Conservation (phyloP, 75 land plant genomes). For the Larix kaempferi region DNA sequence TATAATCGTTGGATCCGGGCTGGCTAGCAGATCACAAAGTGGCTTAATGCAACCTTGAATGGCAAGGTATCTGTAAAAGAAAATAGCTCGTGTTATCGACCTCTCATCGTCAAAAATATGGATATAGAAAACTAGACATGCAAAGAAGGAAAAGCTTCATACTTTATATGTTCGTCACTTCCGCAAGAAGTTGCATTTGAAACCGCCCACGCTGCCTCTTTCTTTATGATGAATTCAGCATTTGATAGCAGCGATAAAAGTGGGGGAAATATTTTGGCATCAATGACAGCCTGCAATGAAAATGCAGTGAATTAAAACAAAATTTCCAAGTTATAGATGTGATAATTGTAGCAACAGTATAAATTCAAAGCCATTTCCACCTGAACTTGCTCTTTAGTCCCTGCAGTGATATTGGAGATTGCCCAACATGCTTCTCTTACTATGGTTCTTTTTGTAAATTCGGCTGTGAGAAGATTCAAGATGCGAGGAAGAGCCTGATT, state of each 20-base stretch:
- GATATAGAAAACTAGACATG: neutral
- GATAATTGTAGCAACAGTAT: too few relatives aligned
- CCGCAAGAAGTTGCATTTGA: constrained; percentile 93
- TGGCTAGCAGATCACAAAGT: constrained; percentile 73
- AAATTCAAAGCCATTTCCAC: too few relatives aligned
- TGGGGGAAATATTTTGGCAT: constrained; percentile 70
- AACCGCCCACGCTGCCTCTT: constrained; percentile 92
- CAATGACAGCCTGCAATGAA: constrained; percentile 67
- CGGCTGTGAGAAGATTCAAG: too few relatives aligned
- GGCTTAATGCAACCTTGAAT: constrained; percentile 86
- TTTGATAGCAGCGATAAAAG: constrained; percentile 60
- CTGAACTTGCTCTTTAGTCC: too few relatives aligned
- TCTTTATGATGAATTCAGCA: constrained; percentile 85
- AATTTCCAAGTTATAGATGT: too few relatives aligned
- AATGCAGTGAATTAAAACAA: too few relatives aligned
- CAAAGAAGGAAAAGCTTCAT: constrained; percentile 1
- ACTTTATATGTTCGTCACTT: constrained; percentile 77
- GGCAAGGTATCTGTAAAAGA: constrained; percentile 53
- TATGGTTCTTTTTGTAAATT: too few relatives aligned
- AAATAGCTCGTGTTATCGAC: neutral
- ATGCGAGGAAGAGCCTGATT: too few relatives aligned
- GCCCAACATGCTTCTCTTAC: too few relatives aligned
- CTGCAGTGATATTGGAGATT: too few relatives aligned
- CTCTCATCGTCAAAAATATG: neutral
- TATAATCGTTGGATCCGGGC: constrained; percentile 76